phyloP scores from a whole-genome alignment of 768 basidiomycete genomes.

The Pleurotus djamor region DNA sequence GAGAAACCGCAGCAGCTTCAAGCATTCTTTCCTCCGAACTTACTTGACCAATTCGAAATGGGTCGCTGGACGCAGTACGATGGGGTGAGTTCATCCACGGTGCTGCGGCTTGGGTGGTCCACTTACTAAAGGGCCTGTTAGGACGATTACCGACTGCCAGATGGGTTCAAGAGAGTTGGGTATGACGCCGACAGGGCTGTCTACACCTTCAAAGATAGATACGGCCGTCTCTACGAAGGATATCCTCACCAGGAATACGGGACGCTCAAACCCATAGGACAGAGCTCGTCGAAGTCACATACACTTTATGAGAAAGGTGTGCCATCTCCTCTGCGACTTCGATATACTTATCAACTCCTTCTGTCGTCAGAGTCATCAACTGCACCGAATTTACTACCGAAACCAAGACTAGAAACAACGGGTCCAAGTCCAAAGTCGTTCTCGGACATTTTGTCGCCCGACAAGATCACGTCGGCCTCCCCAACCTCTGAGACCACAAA shows the following conservation, averaged over 20 bases:
- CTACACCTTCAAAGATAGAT: slow-evolving; percentile 8
- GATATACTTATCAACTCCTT: background rate
- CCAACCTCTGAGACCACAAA: background rate
- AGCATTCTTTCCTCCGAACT: background rate
- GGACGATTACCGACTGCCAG: slow-evolving; percentile 11
- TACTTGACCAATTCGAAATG: background rate
- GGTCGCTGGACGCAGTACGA: slow-evolving; percentile 7
- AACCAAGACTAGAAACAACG: background rate
- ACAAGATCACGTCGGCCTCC: slow-evolving; percentile 1
- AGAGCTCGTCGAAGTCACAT: background rate
- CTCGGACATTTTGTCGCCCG: slow-evolving; percentile 1
- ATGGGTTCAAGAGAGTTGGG: slow-evolving; percentile 7
- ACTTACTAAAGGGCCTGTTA: background rate
- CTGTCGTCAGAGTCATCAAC: background rate
- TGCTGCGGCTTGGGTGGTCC: background rate
- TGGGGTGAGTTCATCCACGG: background rate
- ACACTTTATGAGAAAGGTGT: slow-evolving; percentile 4
- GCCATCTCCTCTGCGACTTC: background rate
- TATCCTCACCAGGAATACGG: slow-evolving; percentile 7
- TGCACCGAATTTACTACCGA: background rate
- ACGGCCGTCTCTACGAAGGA: background rate
- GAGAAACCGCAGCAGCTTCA: background rate
- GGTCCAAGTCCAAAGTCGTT: background rate
- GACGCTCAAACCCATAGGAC: background rate
- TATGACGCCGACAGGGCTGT: slow-evolving; percentile 10